Percentiles rank a stretch among this genome's conserved stretches.
Evolutionary conservation across 228 moss, liverwort and hornwort genomes (phyloP).

Genomic region (Sphagnum magellanicum): DNA sequence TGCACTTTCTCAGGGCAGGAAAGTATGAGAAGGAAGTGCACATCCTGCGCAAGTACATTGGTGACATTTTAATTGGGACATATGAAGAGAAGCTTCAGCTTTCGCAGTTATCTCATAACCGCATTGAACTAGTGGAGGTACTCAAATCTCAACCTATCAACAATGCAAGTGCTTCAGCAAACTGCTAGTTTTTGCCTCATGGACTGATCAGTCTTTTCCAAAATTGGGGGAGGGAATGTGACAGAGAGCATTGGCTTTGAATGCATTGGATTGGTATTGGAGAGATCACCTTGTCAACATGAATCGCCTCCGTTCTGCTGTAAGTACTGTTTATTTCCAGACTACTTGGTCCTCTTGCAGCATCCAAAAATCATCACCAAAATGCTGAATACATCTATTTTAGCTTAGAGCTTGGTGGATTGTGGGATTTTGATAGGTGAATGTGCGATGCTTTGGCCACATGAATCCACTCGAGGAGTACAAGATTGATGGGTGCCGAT

Average conservation of each 20-base stretch:
- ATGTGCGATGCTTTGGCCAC: constrained; percentile 96
- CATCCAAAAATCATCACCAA: neutral
- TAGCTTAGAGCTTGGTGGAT: neutral
- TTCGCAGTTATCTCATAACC: constrained; percentile 50
- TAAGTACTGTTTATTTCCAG: constrained; percentile 13
- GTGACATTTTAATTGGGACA: constrained; percentile 67
- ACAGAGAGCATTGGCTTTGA: constrained; percentile 74
- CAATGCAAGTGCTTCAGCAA: neutral
- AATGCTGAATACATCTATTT: neutral
- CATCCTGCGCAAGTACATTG: constrained; percentile 77
- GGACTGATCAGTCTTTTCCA: neutral
- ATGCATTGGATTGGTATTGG: constrained; percentile 87
- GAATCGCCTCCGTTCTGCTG: constrained; percentile 94
- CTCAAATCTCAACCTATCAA: neutral
- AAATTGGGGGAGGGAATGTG: neutral
- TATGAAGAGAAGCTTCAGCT: constrained; percentile 68
- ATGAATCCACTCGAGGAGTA: constrained; percentile 99
- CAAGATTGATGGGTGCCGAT: constrained; percentile 96
- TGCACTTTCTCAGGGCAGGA: neutral
- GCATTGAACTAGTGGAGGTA: constrained; percentile 89
- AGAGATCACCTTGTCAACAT: constrained; percentile 98
- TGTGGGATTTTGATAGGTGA: constrained; percentile 20
- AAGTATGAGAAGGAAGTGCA: constrained; percentile 71
- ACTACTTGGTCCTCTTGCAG: neutral
- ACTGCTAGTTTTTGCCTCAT: neutral